A percentile compares a stretch with the other conserved stretches of the same genome.
Evolutionary conservation across 2,329 filamentous ascomycete genomes (phyloP).

Genomic region (Diaporthe citrichinensis): DNA sequence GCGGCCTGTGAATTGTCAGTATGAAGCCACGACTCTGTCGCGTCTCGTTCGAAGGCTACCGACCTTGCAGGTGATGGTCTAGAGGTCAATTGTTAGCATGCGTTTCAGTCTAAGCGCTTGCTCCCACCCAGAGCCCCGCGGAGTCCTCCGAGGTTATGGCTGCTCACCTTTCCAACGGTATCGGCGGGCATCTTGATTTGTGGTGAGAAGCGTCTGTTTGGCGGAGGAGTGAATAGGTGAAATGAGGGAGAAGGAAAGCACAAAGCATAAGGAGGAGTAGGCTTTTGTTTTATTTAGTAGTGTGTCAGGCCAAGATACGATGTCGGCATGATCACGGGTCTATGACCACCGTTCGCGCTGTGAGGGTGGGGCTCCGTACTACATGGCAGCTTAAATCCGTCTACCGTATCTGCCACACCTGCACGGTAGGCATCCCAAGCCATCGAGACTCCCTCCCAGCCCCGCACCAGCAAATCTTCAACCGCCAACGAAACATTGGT

Average conservation of each 20-base stretch:
- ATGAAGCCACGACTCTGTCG: not conserved
- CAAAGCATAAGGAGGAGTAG: slow-evolving; percentile 43
- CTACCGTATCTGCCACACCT: slow-evolving; percentile 9
- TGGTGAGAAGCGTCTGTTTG: slow-evolving; percentile 28
- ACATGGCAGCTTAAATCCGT: slow-evolving; percentile 13
- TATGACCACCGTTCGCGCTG: slow-evolving; percentile 28
- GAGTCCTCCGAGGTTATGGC: not conserved
- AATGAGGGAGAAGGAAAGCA: slow-evolving; percentile 40
- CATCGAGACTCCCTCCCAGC: slow-evolving; percentile 4
- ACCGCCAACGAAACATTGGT: not conserved
- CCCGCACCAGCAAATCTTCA: slow-evolving; percentile 23
- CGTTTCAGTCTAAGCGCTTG: not conserved
- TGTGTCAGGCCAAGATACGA: slow-evolving; percentile 30
- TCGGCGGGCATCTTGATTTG: slow-evolving; percentile 37
- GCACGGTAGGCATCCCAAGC: not conserved
- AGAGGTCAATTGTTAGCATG: slow-evolving; percentile 28
- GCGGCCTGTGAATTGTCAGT: slow-evolving; percentile 75
- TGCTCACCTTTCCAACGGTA: slow-evolving; percentile 41
- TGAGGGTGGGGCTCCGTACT: slow-evolving; percentile 17
- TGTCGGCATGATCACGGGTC: slow-evolving; percentile 30
- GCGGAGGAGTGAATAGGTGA: slow-evolving; percentile 47
- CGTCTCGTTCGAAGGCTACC: not conserved
- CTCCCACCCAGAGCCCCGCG: not conserved
- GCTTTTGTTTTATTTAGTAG: slow-evolving; percentile 26
- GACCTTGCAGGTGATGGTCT: slow-evolving; percentile 42